Conservation (phyloP, 2,329 filamentous ascomycete species). For the Nemania abortiva region DNA sequence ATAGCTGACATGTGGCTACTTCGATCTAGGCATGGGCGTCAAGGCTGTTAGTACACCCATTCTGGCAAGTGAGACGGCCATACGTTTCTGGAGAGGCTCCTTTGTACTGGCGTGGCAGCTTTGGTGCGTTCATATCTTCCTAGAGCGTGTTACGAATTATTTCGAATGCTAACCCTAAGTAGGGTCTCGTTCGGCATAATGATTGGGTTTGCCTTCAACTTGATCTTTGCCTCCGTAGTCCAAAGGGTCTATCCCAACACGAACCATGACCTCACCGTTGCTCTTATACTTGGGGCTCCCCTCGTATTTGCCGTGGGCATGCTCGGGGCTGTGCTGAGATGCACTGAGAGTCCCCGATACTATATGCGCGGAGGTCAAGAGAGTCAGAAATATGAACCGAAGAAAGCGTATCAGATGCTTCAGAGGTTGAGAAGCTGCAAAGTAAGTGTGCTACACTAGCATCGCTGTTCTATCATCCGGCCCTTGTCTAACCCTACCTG, state of each 20-base stretch:
- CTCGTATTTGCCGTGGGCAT: slow-evolving; percentile 17
- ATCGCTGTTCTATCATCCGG: not conserved
- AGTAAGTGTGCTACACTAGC: slow-evolving; percentile 1
- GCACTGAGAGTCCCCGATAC: slow-evolving; percentile 19
- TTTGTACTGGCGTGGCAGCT: slow-evolving; percentile 26
- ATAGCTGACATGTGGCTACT: not conserved
- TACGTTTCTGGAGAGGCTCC: slow-evolving; percentile 29
- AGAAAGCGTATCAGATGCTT: slow-evolving; percentile 17
- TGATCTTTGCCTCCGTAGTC: slow-evolving; percentile 21
- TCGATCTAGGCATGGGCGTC: slow-evolving; percentile 16
- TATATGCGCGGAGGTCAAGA: slow-evolving; percentile 8
- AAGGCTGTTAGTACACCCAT: slow-evolving; percentile 25
- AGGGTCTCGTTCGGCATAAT: slow-evolving; percentile 24
- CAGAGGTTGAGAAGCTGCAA: slow-evolving; percentile 15
- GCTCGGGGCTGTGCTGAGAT: slow-evolving; percentile 14
- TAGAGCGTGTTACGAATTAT: not conserved
- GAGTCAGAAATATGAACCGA: slow-evolving; percentile 6
- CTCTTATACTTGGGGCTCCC: slow-evolving; percentile 17
- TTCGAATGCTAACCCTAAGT: not conserved
- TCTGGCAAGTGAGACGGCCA: slow-evolving; percentile 22
- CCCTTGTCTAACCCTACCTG: not conserved
- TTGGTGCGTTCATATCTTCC: not conserved
- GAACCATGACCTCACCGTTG: slow-evolving; percentile 11
- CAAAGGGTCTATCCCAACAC: not conserved
- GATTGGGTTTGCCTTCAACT: slow-evolving; percentile 26